Base-by-base conservation (phyloP, 202 grass and related monocot genomes). In the Carex arenaria region DNA sequence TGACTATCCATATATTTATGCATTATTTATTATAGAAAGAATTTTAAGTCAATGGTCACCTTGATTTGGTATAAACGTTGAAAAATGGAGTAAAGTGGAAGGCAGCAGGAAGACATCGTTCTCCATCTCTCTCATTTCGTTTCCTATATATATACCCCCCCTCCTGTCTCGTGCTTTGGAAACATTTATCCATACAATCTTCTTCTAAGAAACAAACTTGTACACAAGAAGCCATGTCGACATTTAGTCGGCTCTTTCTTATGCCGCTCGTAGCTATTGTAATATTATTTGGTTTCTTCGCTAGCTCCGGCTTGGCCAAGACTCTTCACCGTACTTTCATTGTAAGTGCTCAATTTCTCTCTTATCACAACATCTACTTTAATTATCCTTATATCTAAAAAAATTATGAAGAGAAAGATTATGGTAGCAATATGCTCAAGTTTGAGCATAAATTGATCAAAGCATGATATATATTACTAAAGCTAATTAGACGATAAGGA, bases 311-410 rank as follows among this genome's bases (percentile, higher is more conserved):
- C 60, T 28, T 2, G 79, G 79, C 59, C 10, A 15, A 36, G n/a
- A 81, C 79, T 62, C 10, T 51, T 26, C 19, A 52, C 60, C 12
- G 15, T 19, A 81, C 79, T 61, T 81, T 81, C 8, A 11, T 81
- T 66, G 79, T 81, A 66, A 81, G 79, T 81, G 14, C 30, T 78
- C 23, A 59, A 78, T 17, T 78, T 79, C 26, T 79, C 55, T 31
- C 2, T 38, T 73, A 36, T n/a, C 36, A 65, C 42, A 80, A 15
- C 3, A 8, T 80, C 18, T 23, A 64, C 18, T 63, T 42, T 45
- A 62, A 59, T 51, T 72, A 23, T 18, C 62, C 26, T 34, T 31
- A 19, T 47, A 49, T 49, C 45, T 65, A 11, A 32, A 65, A 31
- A 65, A 1, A 65, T 0, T 13, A 15, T 65, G 62, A 64, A 28